phyloP scores from a whole-genome alignment of 305 asterid genomes.

The Fraxinus baroniana region DNA sequence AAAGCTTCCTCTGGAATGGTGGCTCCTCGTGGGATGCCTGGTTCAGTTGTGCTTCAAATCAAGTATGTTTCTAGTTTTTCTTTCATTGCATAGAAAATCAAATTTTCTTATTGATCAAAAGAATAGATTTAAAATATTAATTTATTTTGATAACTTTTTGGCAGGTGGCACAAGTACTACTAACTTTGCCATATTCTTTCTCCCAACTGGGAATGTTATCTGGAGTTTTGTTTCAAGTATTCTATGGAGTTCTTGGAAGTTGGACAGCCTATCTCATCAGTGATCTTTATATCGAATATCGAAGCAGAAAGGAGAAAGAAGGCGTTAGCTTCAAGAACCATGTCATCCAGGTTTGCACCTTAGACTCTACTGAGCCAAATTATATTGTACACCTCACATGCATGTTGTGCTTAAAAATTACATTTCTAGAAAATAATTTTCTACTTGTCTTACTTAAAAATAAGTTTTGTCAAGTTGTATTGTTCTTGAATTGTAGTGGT shows the following conservation, averaged over 20 bases:
- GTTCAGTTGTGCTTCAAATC: conserved; percentile 92
- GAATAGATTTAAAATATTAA: not conserved
- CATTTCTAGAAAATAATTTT: not conserved
- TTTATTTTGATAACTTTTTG: not conserved
- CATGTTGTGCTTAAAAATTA: not conserved
- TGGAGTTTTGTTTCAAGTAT: conserved; percentile 68
- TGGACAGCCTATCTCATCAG: conserved; percentile 95
- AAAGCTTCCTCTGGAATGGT: conserved; percentile 74
- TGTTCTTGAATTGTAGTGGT: conserved; percentile 59
- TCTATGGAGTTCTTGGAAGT: conserved; percentile 80
- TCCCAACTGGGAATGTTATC: conserved; percentile 86
- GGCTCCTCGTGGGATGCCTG: conserved; percentile 94
- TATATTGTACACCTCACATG: not conserved
- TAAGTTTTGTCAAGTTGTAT: not conserved
- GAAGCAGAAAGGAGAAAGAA: conserved; percentile 80
- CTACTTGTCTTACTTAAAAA: not conserved
- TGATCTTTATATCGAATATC: conserved; percentile 73
- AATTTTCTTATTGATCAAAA: not conserved
- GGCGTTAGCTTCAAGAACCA: conserved; percentile 84
- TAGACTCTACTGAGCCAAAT: not conserved
- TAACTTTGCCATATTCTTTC: conserved; percentile 84
- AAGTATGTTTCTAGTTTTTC: conserved; percentile 31
- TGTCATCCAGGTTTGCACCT: conserved; percentile 75
- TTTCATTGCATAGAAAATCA: not conserved
- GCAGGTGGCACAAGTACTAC: conserved; percentile 87